phyloP scores from a whole-genome alignment of 2,329 filamentous ascomycete genomes.

The Phaeoacremonium minimum region DNA sequence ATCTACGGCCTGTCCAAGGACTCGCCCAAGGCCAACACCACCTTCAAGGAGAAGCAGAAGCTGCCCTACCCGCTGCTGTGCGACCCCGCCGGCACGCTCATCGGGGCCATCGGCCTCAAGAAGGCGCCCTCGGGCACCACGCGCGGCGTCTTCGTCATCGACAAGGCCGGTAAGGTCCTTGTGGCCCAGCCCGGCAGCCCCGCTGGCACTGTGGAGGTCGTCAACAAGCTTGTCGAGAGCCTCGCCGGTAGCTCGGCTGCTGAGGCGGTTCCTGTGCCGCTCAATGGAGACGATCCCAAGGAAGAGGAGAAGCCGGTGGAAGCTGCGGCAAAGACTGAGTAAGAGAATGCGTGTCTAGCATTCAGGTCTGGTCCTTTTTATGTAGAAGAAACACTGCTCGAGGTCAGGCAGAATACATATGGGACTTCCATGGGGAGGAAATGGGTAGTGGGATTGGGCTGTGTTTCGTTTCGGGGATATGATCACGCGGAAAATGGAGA shows the following conservation, averaged over 20 bases:
- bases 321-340: not conserved
- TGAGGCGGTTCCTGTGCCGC: too few relatives aligned
- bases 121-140: slow-evolving; percentile 77
- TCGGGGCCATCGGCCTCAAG: slow-evolving; percentile 83
- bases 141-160: slow-evolving; percentile 83
- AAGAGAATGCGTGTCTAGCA: too few relatives aligned
- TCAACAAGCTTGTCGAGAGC: slow-evolving; percentile 64
- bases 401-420: too few relatives aligned
- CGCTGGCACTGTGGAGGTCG: slow-evolving; percentile 70
- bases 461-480: too few relatives aligned
- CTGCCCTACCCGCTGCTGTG: slow-evolving; percentile 86
- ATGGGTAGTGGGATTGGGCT: too few relatives aligned
- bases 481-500: too few relatives aligned
- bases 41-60: slow-evolving; percentile 87
- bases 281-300: too few relatives aligned
- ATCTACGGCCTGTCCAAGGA: slow-evolving; percentile 91
- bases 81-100: slow-evolving; percentile 70
- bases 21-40: slow-evolving; percentile 85
- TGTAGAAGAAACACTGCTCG: too few relatives aligned
- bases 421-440: too few relatives aligned
- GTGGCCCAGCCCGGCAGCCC: slow-evolving; percentile 72
- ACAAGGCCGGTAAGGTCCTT: slow-evolving; percentile 71
- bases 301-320: slow-evolving; percentile 3
- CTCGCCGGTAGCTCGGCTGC: slow-evolving; percentile 21
- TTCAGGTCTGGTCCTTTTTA: too few relatives aligned